A percentile compares a stretch with the other conserved stretches of the same genome.
Conservation (phyloP, 352 stramenopile species). For the Globisporangium carolinianum region DNA sequence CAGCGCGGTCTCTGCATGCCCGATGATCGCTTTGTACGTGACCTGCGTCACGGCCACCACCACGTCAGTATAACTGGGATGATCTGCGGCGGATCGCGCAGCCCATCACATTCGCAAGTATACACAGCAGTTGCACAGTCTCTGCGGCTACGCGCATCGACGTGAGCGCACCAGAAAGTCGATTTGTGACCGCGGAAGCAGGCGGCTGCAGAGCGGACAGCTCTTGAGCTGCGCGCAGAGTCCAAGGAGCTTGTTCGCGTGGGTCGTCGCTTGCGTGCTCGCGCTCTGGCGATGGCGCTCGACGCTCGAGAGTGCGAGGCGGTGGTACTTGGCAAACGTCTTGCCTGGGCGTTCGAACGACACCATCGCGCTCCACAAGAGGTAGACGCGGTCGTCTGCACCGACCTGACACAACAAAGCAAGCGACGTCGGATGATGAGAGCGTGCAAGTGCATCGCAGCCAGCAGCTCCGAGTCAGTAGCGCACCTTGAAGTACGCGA, state of each 20-base stretch:
- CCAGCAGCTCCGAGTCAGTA: not conserved
- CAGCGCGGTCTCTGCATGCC: constrained; percentile 18
- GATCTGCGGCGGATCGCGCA: too few relatives aligned
- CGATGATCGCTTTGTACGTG: constrained; percentile 37
- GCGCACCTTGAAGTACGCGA: constrained; percentile 64
- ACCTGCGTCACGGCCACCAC: constrained; percentile 13
- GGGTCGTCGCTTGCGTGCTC: not conserved
- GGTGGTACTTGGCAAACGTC: constrained; percentile 38
- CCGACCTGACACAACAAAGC: constrained; percentile 25
- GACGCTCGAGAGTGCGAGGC: constrained; percentile 23
- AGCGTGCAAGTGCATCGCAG: not conserved
- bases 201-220: constrained; percentile 32
- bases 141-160: not conserved
- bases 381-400: constrained; percentile 49
- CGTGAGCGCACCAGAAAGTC: constrained; percentile 28
- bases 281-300: constrained; percentile 8
- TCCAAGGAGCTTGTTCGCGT: constrained; percentile 11
- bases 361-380: constrained; percentile 66
- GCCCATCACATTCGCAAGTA: too few relatives aligned
- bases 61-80: too few relatives aligned
- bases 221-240: constrained; percentile 29
- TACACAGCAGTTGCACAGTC: too few relatives aligned
- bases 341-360: constrained; percentile 43
- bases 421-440: not conserved
- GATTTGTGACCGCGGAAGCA: constrained; percentile 29